These are phyloP conservation scores for Saccharomycopsis fodiens DNA, from an alignment of 805 yeast species.

Conservation along the genomic window DNA sequence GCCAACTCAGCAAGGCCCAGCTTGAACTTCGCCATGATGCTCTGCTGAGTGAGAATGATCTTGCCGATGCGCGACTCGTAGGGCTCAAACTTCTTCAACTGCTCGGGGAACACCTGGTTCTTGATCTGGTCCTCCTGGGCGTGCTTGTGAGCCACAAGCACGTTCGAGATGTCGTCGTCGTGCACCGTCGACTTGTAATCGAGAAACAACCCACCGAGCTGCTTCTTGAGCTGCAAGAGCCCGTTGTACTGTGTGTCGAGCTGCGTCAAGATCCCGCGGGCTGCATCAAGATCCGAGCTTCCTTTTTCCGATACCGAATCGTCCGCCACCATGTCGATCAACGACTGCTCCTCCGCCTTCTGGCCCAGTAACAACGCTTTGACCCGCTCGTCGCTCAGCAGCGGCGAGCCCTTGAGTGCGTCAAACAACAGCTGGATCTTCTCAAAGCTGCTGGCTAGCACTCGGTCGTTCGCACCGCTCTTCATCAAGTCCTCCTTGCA, in stretches of 20 bases:
- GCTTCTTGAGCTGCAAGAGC: constrained; percentile 54
- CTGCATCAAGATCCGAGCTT: constrained; percentile 28
- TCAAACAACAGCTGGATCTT: constrained; percentile 22
- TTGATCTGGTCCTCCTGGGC: constrained; percentile 50
- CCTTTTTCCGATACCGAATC: constrained; percentile 63
- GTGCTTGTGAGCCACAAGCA: constrained; percentile 58
- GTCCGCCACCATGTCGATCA: constrained; percentile 17
- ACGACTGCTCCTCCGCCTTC: constrained; percentile 5
- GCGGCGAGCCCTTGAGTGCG: neutral
- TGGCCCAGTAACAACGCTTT: constrained; percentile 8
- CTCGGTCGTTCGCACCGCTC: constrained; percentile 53
- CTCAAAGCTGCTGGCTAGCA: constrained; percentile 32
- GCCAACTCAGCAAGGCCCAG: constrained; percentile 40
- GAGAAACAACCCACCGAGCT: constrained; percentile 50
- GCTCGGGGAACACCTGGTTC: constrained; percentile 53
- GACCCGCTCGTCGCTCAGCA: constrained; percentile 11
- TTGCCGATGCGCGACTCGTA: constrained; percentile 59
- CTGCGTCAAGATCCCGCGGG: constrained; percentile 34
- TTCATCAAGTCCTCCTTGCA: constrained; percentile 53
- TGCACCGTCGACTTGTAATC: constrained; percentile 67
- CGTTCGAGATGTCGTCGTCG: constrained; percentile 76
- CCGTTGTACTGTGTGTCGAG: constrained; percentile 55
- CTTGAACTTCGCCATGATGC: constrained; percentile 37
- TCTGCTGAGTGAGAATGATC: constrained; percentile 58
- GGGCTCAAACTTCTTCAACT: constrained; percentile 68